Evolutionary conservation across 805 yeast genomes (phyloP).

Genomic region (Saccharomyces kudriavzevii): DNA sequence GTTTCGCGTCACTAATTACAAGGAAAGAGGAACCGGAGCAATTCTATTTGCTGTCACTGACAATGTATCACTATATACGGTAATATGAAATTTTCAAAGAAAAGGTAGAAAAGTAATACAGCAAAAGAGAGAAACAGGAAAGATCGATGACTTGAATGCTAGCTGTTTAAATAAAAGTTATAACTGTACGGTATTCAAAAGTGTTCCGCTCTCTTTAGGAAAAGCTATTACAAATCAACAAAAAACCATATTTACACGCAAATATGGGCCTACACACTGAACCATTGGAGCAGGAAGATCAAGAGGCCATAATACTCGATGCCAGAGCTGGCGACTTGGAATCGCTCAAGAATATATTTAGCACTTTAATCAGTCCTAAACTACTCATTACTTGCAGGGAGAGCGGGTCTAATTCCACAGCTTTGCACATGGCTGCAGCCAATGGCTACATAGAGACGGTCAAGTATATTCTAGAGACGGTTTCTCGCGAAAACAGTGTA

Average conservation of each 20-base stretch:
- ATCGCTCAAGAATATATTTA: slow-evolving; percentile 58
- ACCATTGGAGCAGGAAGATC: slow-evolving; percentile 58
- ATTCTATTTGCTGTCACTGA: neutral
- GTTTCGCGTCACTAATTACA: neutral
- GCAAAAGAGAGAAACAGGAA: neutral
- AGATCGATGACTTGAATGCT: neutral
- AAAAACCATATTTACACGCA: slow-evolving; percentile 1
- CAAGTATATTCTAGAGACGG: slow-evolving; percentile 41
- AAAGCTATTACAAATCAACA: neutral
- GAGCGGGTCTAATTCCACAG: slow-evolving; percentile 57
- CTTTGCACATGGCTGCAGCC: slow-evolving; percentile 92
- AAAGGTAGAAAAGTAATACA: neutral
- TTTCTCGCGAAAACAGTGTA: slow-evolving; percentile 5
- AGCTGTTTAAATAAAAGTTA: neutral
- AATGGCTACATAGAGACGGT: slow-evolving; percentile 78
- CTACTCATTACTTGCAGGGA: slow-evolving; percentile 46
- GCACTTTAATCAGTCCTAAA: slow-evolving; percentile 42
- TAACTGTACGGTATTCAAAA: neutral
- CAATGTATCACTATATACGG: neutral
- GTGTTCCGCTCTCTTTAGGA: neutral
- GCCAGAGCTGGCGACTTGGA: slow-evolving; percentile 86
- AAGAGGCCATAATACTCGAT: slow-evolving; percentile 72
- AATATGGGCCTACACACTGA: slow-evolving; percentile 25
- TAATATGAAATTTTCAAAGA: neutral
- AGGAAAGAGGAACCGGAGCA: neutral